Base-by-base conservation (phyloP, 352 stramenopile species). In the Globisporangium polare region DNA sequence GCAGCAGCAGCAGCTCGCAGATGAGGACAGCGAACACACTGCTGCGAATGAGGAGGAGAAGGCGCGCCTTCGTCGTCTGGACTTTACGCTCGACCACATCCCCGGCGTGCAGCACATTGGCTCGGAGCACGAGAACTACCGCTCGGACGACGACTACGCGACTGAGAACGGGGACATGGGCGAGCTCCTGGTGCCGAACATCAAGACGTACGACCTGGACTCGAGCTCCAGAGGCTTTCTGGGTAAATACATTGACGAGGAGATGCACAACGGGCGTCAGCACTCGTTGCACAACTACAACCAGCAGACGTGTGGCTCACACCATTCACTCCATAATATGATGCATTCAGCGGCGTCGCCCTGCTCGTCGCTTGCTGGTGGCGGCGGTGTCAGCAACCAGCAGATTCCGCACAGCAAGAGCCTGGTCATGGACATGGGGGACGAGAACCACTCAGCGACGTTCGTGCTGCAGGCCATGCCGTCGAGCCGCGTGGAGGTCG, bases 391-490 rank as follows among this genome's bases (percentile, higher is more conserved):
- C n/a, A n/a, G 35, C 55, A 53, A 17, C 20, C 8, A 39, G 8
- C 42, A 51, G 15, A 46, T 74, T 24, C 78, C 78, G 26, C 78
- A 80, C 27, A 80, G 72, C 53, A 78, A 75, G 60, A 85, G 72
- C 55, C 51, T 88, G 41, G 65, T 82, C 50, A 43, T 83, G 31
- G 75, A 78, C 27, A 39, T 39, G 33, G 67, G 27, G 27, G 27
- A 31, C 27, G 27, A 78, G 17, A 73, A 83, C 62, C 45, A 58
- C 53, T 31, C 35, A 20, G 18, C 53, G 53, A 18, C 22, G 4
- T 52, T 69, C 0, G 76, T 88, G 26, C 66, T 85, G 1, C 78
- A 88, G 59, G 76, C 76, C 13, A 68, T 78, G 20, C 71, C 78
- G 5, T 76, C 69, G 22, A 79, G 68, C n/a, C 58, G 67, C 15